Evolutionary conservation across 129 eudicot genomes (phyloP).

Genomic region (Escallonia herrerae): DNA sequence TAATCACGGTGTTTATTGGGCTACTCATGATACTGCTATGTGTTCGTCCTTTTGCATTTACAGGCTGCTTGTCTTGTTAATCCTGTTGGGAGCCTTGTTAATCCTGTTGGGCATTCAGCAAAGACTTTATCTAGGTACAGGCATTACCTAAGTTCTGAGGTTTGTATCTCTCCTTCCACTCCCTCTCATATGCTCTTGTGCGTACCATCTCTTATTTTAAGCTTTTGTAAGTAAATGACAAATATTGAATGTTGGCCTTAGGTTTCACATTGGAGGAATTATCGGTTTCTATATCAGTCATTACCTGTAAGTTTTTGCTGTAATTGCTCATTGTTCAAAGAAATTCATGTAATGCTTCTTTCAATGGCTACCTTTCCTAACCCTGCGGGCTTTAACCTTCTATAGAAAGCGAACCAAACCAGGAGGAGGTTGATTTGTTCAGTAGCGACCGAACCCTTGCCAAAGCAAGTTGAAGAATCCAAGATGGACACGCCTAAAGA

Average conservation of each 20-base stretch:
- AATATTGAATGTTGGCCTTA: neutral
- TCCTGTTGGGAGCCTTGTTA: slow-evolving; percentile 23
- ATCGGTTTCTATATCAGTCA: slow-evolving; percentile 27
- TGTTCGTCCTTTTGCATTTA: slow-evolving; percentile 32
- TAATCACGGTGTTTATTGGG: too few species aligned
- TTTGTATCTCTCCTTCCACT: slow-evolving; percentile 14
- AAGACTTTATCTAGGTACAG: slow-evolving; percentile 32
- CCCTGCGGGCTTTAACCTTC: neutral
- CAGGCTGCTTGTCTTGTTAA: slow-evolving; percentile 26
- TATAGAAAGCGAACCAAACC: slow-evolving; percentile 34
- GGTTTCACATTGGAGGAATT: slow-evolving; percentile 32
- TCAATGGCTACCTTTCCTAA: neutral
- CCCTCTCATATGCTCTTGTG: neutral
- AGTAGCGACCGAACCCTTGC: slow-evolving; percentile 53
- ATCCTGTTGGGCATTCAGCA: slow-evolving; percentile 24
- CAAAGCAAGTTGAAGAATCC: slow-evolving; percentile 53
- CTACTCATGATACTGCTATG: neutral
- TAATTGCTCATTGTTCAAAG: neutral
- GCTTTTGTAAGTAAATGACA: neutral
- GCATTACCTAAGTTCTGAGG: slow-evolving; percentile 42
- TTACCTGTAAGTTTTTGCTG: slow-evolving; percentile 40
- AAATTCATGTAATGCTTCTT: neutral
- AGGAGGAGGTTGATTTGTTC: slow-evolving; percentile 54
- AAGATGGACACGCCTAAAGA: slow-evolving; percentile 84
- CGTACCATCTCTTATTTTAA: neutral